These are phyloP conservation scores for Candida takata DNA, from an alignment of 805 yeast species.

Conservation along the genomic window DNA sequence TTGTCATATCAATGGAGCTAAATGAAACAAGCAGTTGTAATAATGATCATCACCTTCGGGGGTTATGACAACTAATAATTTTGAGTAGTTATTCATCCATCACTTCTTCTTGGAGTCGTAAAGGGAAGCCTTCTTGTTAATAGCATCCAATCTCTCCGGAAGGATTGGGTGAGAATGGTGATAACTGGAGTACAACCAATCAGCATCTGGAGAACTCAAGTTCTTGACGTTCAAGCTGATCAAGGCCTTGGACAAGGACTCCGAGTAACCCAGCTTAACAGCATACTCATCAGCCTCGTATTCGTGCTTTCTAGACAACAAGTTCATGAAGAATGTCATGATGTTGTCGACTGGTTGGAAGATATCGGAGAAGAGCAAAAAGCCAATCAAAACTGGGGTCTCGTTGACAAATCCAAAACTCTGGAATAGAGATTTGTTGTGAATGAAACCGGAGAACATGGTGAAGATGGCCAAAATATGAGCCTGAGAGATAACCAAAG, in stretches of 20 bases:
- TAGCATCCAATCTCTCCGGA: constrained; percentile 79
- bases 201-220: constrained; percentile 81
- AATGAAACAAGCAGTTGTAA: too few species aligned
- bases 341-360: constrained; percentile 71
- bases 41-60: too few species aligned
- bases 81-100: neutral
- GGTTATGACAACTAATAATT: too few species aligned
- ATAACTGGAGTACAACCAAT: constrained; percentile 82
- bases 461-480: constrained; percentile 62
- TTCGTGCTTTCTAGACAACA: constrained; percentile 79
- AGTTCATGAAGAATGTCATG: constrained; percentile 58
- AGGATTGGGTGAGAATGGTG: constrained; percentile 89
- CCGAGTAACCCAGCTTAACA: constrained; percentile 60
- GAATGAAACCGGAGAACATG: constrained; percentile 71
- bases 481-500: constrained; percentile 56
- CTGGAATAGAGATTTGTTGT: constrained; percentile 68
- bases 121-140: constrained; percentile 33
- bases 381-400: constrained; percentile 76
- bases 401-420: constrained; percentile 67
- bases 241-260: constrained; percentile 62
- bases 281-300: constrained; percentile 92
- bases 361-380: constrained; percentile 70
- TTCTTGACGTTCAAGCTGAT: constrained; percentile 75
- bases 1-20: too few species aligned
- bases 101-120: constrained; percentile 16